A percentile compares a stretch with the other conserved stretches of the same genome.
These are phyloP conservation scores for Mycena galopus DNA, from an alignment of 768 basidiomycete genomes.

Conservation along the genomic window DNA sequence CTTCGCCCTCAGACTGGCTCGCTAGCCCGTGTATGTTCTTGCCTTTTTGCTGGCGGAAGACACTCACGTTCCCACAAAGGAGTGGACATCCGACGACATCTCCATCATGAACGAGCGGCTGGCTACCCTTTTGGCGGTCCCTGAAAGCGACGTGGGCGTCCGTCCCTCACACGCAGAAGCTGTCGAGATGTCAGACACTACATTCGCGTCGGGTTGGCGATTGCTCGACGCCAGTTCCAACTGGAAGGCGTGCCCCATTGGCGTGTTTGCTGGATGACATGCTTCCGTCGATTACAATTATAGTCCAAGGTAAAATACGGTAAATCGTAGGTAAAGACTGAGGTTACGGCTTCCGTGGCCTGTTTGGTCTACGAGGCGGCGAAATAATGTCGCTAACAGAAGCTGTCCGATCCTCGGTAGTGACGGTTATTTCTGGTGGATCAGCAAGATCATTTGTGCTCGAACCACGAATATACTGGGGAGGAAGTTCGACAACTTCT, in stretches of 20 bases:
- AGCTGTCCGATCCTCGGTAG: background rate
- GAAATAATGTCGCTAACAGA: constrained; percentile 3
- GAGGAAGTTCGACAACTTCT: constrained; percentile 72
- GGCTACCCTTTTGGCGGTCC: constrained; percentile 44
- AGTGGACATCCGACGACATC: constrained; percentile 66
- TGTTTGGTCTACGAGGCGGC: constrained; percentile 22
- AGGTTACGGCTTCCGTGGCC: constrained; percentile 15
- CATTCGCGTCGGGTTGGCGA: constrained; percentile 66
- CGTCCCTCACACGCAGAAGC: background rate
- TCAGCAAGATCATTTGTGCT: background rate
- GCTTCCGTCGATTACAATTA: background rate
- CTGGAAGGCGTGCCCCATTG: constrained; percentile 81
- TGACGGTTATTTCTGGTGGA: background rate
- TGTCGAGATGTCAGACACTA: background rate
- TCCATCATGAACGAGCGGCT: constrained; percentile 70
- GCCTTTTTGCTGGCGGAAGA: background rate
- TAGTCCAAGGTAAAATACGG: background rate
- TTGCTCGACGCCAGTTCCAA: constrained; percentile 53
- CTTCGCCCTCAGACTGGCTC: constrained; percentile 32
- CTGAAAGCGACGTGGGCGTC: constrained; percentile 16
- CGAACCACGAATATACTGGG: constrained; percentile 54
- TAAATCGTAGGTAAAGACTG: background rate
- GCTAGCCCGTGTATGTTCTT: constrained; percentile 39
- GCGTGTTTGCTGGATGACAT: constrained; percentile 55
- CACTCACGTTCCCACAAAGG: constrained; percentile 44